phyloP scores from a whole-genome alignment of 495 filamentous ascomycete species.

The Neurospora pannonica region DNA sequence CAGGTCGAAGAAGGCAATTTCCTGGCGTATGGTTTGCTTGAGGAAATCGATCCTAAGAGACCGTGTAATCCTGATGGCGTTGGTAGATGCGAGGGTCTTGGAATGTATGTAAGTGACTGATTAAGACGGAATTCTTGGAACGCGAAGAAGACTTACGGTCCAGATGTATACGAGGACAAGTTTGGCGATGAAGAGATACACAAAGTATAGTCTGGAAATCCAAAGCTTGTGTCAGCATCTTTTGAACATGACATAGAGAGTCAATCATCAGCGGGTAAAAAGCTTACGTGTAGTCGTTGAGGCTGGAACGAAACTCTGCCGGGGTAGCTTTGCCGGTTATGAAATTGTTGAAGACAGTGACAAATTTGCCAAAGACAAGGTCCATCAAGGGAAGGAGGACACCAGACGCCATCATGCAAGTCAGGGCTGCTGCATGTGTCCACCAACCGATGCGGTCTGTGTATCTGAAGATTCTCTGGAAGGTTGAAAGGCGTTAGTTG shows the following conservation, averaged over 20 bases:
- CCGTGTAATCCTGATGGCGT: conserved; percentile 16
- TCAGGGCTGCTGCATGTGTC: conserved; percentile 5
- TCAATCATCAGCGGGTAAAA: not conserved
- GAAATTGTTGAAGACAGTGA: conserved; percentile 22
- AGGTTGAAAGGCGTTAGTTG: not conserved
- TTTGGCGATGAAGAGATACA: conserved; percentile 46
- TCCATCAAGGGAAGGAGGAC: conserved; percentile 27
- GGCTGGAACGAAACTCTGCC: conserved; percentile 5
- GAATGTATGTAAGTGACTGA: not conserved
- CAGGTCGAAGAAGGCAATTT: conserved; percentile 28
- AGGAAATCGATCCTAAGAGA: conserved; percentile 25
- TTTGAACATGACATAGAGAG: not conserved
- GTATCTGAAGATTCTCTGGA: conserved; percentile 13
- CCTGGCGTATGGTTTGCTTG: conserved; percentile 25
- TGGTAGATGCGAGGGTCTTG: conserved; percentile 3
- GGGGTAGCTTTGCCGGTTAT: not conserved
- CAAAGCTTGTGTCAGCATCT: not conserved
- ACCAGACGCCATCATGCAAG: conserved; percentile 21
- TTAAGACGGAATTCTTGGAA: not conserved
- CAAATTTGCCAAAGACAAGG: conserved; percentile 23
- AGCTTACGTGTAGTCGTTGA: conserved; percentile 12
- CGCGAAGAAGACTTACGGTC: conserved; percentile 23
- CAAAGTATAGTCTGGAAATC: conserved; percentile 27
- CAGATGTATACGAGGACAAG: conserved; percentile 38
- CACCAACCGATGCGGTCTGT: conserved; percentile 7